These are phyloP conservation scores for Wickerhamomyces sp. DNA, from an alignment of 1,139 yeast species.

Conservation along the genomic window DNA sequence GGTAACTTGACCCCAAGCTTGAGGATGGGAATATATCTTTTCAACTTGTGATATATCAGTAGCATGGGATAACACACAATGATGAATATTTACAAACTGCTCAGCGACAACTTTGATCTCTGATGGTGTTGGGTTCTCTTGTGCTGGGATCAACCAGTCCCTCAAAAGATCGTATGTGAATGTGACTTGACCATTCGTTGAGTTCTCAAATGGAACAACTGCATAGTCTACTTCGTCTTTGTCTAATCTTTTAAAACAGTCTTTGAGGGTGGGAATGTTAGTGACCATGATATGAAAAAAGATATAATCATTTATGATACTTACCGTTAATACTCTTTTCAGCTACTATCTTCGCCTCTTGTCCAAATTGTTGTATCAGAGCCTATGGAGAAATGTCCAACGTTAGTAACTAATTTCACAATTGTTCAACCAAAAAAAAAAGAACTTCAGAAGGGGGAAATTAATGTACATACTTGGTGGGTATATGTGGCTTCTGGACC, in stretches of 20 bases:
- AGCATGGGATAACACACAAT: conserved; percentile 59
- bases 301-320: conserved; percentile 14
- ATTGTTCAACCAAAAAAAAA: background rate
- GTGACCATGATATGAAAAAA: no score
- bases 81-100: conserved; percentile 78
- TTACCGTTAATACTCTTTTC: conserved; percentile 29
- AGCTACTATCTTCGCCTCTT: conserved; percentile 22
- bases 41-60: conserved; percentile 39
- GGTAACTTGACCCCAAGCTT: conserved; percentile 93
- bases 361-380: conserved; percentile 67
- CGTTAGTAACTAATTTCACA: no score
- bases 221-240: conserved; percentile 53
- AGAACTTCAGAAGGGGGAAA: background rate
- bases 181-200: conserved; percentile 91
- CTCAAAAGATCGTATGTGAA: conserved; percentile 77
- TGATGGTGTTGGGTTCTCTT: conserved; percentile 15
- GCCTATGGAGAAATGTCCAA: conserved; percentile 40
- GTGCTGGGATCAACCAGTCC: conserved; percentile 45
- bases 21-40: conserved; percentile 86
- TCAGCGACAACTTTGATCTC: conserved; percentile 61
- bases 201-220: conserved; percentile 90
- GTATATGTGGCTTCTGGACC: conserved; percentile 94
- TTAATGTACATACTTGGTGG: conserved; percentile 56
- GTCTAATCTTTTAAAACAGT: conserved; percentile 55
- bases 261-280: conserved; percentile 15